Evolutionary conservation across 257 asterid genomes (phyloP).

Genomic region (Cinchona pubescens): DNA sequence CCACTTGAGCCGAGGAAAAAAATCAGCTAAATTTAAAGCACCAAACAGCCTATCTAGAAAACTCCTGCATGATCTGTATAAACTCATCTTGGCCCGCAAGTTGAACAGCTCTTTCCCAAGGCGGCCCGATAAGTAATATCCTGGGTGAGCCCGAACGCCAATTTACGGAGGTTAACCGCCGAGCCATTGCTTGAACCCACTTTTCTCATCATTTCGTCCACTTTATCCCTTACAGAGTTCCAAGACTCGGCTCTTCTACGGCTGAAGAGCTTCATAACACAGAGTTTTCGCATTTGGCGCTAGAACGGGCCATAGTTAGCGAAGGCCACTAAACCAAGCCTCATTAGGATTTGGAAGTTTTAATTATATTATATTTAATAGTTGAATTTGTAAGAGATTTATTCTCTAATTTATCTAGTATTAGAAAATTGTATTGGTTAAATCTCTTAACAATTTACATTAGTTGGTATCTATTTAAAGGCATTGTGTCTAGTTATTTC

Average conservation of each 20-base stretch:
- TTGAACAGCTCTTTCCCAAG: conserved; percentile 71
- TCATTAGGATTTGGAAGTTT: too few species aligned
- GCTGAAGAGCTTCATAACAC: conserved; percentile 86
- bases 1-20: conserved; percentile 66
- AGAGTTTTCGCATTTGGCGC: conserved; percentile 91
- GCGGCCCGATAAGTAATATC: conserved; percentile 77
- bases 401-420: too few species aligned
- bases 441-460: too few species aligned
- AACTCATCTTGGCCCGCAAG: conserved; percentile 63
- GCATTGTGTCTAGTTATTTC: too few species aligned
- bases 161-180: conserved; percentile 62
- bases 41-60: conserved; percentile 77
- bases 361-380: too few species aligned
- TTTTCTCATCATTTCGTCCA: conserved; percentile 43
- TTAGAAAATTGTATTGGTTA: too few species aligned
- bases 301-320: conserved; percentile 92
- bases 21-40: conserved; percentile 73
- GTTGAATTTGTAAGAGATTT: too few species aligned
- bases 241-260: conserved; percentile 87
- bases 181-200: conserved; percentile 39
- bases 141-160: conserved; percentile 68
- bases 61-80: conserved; percentile 66
- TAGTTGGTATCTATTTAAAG: too few species aligned
- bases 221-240: conserved; percentile 88
- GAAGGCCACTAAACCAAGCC: too few species aligned